Conservation (phyloP, 1,284 basidiomycete species). For the Tilletia setariae region DNA sequence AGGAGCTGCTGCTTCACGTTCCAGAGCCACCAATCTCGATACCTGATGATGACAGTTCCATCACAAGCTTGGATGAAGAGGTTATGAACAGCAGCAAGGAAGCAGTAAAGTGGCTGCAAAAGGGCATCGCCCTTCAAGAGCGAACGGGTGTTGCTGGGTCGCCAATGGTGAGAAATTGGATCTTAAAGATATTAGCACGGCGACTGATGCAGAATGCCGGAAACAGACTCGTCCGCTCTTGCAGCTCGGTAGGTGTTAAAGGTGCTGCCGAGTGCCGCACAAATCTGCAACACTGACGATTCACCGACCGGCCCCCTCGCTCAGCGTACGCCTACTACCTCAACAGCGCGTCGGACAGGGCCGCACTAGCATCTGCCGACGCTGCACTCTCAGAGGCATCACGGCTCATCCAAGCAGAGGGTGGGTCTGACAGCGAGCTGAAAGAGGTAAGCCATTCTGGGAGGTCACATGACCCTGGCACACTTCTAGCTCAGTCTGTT, state of each 20-base stretch:
- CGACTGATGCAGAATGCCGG: neutral
- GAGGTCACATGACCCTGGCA: neutral
- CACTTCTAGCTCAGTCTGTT: neutral
- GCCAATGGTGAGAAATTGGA: neutral
- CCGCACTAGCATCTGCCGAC: neutral
- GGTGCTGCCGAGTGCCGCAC: neutral
- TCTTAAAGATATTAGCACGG: neutral
- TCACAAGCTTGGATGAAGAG: neutral
- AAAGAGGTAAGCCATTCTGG: neutral
- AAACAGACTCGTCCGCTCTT: neutral
- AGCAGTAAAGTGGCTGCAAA: slow-evolving; percentile 11
- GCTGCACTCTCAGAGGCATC: neutral
- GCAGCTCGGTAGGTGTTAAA: neutral
- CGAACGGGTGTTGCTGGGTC: neutral
- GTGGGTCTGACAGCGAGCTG: neutral
- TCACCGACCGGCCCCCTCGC: neutral
- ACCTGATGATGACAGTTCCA: neutral
- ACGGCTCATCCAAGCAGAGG: neutral
- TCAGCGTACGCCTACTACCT: slow-evolving; percentile 4
- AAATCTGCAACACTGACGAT: too few relatives aligned
- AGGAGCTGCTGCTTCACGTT: neutral
- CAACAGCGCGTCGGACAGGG: neutral
- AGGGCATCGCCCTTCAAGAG: slow-evolving; percentile 12
- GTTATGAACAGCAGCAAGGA: neutral
- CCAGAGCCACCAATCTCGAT: neutral